phyloP scores from a whole-genome alignment of 768 basidiomycete genomes.

The Rhizopogon sp. region DNA sequence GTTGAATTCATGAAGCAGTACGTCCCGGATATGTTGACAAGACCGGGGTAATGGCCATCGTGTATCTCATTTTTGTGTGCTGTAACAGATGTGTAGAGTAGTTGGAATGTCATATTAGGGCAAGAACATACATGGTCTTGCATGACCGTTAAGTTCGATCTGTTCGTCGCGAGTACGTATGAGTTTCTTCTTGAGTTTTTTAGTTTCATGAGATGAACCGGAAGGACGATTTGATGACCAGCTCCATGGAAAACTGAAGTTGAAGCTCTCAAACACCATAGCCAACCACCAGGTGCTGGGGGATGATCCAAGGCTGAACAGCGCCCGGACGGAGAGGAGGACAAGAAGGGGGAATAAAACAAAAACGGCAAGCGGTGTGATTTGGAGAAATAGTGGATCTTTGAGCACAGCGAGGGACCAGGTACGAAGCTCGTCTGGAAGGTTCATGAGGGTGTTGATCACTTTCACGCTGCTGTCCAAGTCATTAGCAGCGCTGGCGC shows the following conservation, averaged over 20 bases:
- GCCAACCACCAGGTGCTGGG: slow-evolving; percentile 17
- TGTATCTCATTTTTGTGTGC: slow-evolving; percentile 18
- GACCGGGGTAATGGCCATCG: slow-evolving; percentile 72
- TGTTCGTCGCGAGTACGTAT: slow-evolving; percentile 54
- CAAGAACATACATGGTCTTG: slow-evolving; percentile 21
- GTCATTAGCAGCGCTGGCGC: slow-evolving; percentile 21
- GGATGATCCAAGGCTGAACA: slow-evolving; percentile 26
- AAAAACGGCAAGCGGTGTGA: slow-evolving; percentile 52
- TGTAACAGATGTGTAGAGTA: slow-evolving; percentile 6
- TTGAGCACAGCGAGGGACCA: slow-evolving; percentile 35
- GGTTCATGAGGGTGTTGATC: slow-evolving; percentile 35
- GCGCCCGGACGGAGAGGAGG: slow-evolving; percentile 24
- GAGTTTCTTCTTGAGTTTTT: slow-evolving; percentile 45
- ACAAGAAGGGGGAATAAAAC: slow-evolving; percentile 36
- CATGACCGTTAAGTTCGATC: slow-evolving; percentile 37
- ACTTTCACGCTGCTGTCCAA: slow-evolving; percentile 19
- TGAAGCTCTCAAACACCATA: slow-evolving; percentile 58
- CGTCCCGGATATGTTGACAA: slow-evolving; percentile 93
- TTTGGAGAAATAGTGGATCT: slow-evolving; percentile 46
- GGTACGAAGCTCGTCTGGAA: slow-evolving; percentile 32
- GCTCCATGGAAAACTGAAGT: slow-evolving; percentile 57
- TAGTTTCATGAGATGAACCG: slow-evolving; percentile 27
- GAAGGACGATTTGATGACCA: slow-evolving; percentile 38
- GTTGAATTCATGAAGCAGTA: slow-evolving; percentile 99
- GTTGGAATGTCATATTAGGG: neutral